phyloP scores from a whole-genome alignment of 2,329 filamentous ascomycete species.

The Verticillium nubilum region DNA sequence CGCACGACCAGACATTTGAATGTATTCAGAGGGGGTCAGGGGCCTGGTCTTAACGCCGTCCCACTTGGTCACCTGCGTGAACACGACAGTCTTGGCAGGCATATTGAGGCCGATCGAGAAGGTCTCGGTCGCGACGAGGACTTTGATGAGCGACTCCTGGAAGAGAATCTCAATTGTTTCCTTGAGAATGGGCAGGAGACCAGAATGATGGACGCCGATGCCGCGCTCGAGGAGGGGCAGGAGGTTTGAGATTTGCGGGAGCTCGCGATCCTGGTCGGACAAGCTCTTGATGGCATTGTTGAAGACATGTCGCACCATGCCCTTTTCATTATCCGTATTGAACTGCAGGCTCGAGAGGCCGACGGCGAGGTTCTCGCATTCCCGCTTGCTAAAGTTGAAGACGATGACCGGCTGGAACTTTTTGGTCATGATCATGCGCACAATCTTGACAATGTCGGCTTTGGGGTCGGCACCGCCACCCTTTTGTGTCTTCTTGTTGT shows the following conservation, averaged over 20 bases:
- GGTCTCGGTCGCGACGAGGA: slow-evolving; percentile 94
- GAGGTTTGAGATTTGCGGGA: slow-evolving; percentile 88
- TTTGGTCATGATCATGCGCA: slow-evolving; percentile 98
- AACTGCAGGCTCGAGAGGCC: slow-evolving; percentile 83
- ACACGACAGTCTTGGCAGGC: slow-evolving; percentile 99
- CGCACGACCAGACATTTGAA: slow-evolving; percentile 97
- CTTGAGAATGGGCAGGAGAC: slow-evolving; percentile 89
- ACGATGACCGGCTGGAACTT: slow-evolving; percentile 98
- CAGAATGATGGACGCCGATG: slow-evolving; percentile 96
- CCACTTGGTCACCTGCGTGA: slow-evolving; percentile 93
- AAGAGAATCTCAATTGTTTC: slow-evolving; percentile 99
- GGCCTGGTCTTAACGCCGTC: slow-evolving; percentile 78
- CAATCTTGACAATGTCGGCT: slow-evolving; percentile 93
- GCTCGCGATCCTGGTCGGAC: slow-evolving; percentile 80
- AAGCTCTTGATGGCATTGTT: slow-evolving; percentile 87
- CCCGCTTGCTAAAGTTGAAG: slow-evolving; percentile 98
- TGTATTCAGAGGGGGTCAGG: slow-evolving; percentile 91
- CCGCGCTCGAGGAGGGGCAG: slow-evolving; percentile 83
- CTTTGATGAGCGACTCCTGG: slow-evolving; percentile 96
- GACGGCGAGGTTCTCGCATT: slow-evolving; percentile 87
- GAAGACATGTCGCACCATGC: slow-evolving; percentile 92
- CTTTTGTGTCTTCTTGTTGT: slow-evolving; percentile 88
- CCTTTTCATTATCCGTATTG: slow-evolving; percentile 94
- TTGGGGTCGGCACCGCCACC: slow-evolving; percentile 66
- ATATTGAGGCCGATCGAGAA: slow-evolving; percentile 99